Evolutionary conservation across 2,329 filamentous ascomycete species (phyloP).

Genomic region (Colletotrichum sp.): DNA sequence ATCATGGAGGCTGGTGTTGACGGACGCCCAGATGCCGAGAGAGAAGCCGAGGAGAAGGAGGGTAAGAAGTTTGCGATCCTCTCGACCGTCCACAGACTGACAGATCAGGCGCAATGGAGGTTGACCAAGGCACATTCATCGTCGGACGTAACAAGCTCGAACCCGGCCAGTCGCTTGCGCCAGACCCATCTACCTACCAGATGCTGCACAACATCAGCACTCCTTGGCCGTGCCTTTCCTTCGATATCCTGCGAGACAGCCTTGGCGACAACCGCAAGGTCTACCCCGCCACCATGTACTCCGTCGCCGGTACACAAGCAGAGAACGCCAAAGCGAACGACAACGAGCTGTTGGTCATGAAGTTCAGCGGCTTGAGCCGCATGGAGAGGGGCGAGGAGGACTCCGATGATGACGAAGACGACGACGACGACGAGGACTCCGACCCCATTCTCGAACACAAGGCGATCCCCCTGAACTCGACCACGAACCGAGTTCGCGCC

Average conservation of each 20-base stretch:
- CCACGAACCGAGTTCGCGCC: conserved; percentile 91
- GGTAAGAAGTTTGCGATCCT: conserved; percentile 43
- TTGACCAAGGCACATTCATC: conserved; percentile 95
- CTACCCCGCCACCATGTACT: conserved; percentile 96
- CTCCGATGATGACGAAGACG: conserved; percentile 64
- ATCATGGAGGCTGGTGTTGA: conserved; percentile 94
- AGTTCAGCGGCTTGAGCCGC: conserved; percentile 87
- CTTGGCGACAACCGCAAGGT: conserved; percentile 88
- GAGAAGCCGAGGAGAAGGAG: conserved; percentile 85
- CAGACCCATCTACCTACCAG: conserved; percentile 93
- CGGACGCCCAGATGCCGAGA: conserved; percentile 87
- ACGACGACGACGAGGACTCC: conserved; percentile 75
- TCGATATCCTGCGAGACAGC: conserved; percentile 86
- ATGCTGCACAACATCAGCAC: conserved; percentile 96
- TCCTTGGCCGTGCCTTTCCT: conserved; percentile 96
- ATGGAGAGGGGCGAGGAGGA: conserved; percentile 77
- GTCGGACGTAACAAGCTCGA: conserved; percentile 92
- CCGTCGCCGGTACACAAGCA: conserved; percentile 93
- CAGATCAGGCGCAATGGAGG: conserved; percentile 77
- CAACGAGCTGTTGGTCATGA: conserved; percentile 95
- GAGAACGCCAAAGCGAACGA: conserved; percentile 77
- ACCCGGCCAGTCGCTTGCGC: conserved; percentile 87
- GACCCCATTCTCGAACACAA: conserved; percentile 95
- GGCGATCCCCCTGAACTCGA: conserved; percentile 83
- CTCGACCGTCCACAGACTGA: not conserved